phyloP scores from a whole-genome alignment of 306 rosid genomes.

The Prunus mongolica region DNA sequence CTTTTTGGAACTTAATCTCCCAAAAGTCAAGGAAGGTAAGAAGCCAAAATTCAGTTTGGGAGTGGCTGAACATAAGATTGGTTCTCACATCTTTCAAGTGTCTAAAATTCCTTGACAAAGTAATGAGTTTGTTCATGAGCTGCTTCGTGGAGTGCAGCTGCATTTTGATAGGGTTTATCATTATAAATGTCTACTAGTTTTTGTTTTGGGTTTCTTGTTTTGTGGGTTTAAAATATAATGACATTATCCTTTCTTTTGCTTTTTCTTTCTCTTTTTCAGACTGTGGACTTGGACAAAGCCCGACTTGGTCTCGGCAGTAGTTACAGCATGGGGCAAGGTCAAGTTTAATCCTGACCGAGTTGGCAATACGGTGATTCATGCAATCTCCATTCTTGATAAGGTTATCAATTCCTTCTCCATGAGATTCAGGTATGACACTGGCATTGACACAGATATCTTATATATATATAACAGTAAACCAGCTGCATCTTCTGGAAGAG shows the following conservation, averaged over 20 bases:
- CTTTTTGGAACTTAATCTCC: slow-evolving; percentile 76
- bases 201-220: not conserved
- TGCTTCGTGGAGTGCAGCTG: slow-evolving; percentile 72
- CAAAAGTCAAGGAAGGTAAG: slow-evolving; percentile 75
- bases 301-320: slow-evolving; percentile 93
- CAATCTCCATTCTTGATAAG: slow-evolving; percentile 90
- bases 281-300: slow-evolving; percentile 81
- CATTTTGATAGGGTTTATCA: slow-evolving; percentile 61
- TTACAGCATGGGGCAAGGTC: slow-evolving; percentile 94
- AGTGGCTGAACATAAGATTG: slow-evolving; percentile 68
- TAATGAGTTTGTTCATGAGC: slow-evolving; percentile 69
- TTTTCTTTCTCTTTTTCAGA: slow-evolving; percentile 29
- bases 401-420: slow-evolving; percentile 86
- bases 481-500: not conserved
- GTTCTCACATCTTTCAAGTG: slow-evolving; percentile 66
- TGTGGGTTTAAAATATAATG: not conserved
- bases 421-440: slow-evolving; percentile 71
- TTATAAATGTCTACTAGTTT: not conserved
- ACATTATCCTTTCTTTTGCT: not conserved
- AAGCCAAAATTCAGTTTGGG: slow-evolving; percentile 77
- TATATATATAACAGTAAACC: not conserved
- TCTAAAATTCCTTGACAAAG: slow-evolving; percentile 85
- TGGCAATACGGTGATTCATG: slow-evolving; percentile 97
- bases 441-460: not conserved
- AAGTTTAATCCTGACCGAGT: slow-evolving; percentile 91